Evolutionary conservation across 164 flowering plant genomes (phyloP), one percentile per base, ranked within the genome.

Genomic region (Berberis thunbergii): DNA sequence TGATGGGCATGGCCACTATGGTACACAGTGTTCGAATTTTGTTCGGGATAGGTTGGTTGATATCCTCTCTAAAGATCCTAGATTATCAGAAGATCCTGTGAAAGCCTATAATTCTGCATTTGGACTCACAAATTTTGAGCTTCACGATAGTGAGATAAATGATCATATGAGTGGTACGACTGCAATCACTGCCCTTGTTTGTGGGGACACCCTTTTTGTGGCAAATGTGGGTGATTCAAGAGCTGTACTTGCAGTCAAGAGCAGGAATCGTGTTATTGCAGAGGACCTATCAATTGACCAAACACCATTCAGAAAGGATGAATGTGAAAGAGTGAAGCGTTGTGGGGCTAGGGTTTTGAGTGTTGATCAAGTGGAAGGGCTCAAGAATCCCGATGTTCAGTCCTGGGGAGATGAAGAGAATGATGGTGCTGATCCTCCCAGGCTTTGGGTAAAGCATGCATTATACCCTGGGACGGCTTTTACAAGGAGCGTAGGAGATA

Each of bases 221-320:
- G 99, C 96, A 0, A 95, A 91, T 80, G 99, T 82, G 62, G 99
- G 99, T 67, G 99, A 95, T 75, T 95, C 98, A 0, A 75, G 98
- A 63, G 99, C 99, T 2, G 96, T 91, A 8, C 63, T 91, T 68
- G 96, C 84, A 43, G 79, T 84, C 8, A 78, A 75, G 77, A 77
- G 73, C 62, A 94, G 88, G 63, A 77, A 77, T 70, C 64, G 60
- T 46, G 71, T 84, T 60, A 40, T 84, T 6, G 97, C 97, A 0
- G 77, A 86, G 67, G 81, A 86, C 65, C 71, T 91, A 57, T 95
- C 99, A 1, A 7, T 6, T 54, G 99, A 95, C 64, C 99, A 95
- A 68, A 95, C 99, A 1, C 99, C 99, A 1, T 95, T 89, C 69
- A 74, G 97, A 73, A 77, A 70, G 60, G 99, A 95, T 69, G 99